These are phyloP conservation scores for Aquilaria malaccensis DNA, from an alignment of 345 rosid species.

Conservation along the genomic window DNA sequence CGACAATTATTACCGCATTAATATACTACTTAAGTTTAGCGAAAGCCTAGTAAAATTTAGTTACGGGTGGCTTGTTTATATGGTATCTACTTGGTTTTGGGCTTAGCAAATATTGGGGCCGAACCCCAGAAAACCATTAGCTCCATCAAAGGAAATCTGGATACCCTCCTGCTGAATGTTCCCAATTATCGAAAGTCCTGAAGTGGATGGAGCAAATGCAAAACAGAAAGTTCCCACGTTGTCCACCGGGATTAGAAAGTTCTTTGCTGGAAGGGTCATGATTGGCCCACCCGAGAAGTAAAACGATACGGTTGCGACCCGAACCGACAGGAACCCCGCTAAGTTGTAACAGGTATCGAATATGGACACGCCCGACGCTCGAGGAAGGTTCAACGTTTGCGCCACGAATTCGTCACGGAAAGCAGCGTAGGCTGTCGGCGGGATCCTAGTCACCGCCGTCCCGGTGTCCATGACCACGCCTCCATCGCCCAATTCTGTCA, in stretches of 20 bases:
- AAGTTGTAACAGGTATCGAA: conserved; percentile 89
- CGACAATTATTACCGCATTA: too few species aligned
- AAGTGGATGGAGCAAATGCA: conserved; percentile 71
- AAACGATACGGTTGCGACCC: conserved; percentile 90
- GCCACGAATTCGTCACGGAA: conserved; percentile 62
- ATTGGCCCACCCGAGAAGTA: conserved; percentile 77
- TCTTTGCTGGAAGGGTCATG: conserved; percentile 77
- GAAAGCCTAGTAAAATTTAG: conserved; percentile 16
- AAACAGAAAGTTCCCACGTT: conserved; percentile 83
- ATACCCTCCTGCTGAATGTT: conserved; percentile 98
- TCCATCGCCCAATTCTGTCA: conserved; percentile 53
- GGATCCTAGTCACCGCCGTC: conserved; percentile 88
- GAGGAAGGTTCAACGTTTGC: conserved; percentile 68
- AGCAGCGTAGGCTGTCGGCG: conserved; percentile 53
- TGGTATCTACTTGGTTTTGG: neutral
- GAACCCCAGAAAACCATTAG: conserved; percentile 91
- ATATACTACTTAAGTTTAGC: neutral
- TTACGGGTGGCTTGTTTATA: too few species aligned
- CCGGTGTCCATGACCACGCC: conserved; percentile 99
- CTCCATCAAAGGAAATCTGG: conserved; percentile 85
- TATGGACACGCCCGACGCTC: conserved; percentile 69
- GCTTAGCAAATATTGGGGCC: conserved; percentile 80
- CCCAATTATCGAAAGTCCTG: conserved; percentile 84
- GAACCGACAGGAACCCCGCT: conserved; percentile 61
- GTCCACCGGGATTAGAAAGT: conserved; percentile 90